These are phyloP conservation scores for Chaetomiaceae sp. DNA, from an alignment of 2,329 filamentous ascomycete genomes.

Conservation along the genomic window DNA sequence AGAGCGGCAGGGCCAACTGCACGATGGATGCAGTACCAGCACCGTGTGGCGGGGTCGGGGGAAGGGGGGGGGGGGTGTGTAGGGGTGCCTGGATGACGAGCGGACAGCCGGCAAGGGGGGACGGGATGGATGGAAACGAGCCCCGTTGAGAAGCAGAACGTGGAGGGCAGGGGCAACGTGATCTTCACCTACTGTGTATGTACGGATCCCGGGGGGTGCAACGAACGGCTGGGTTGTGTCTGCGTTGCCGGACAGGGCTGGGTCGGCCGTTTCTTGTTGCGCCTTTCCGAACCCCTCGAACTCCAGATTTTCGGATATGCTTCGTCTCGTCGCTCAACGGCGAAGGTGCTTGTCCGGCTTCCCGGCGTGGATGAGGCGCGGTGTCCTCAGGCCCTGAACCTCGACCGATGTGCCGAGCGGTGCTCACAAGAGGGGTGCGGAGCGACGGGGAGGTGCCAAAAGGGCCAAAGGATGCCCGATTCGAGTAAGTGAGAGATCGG, in stretches of 20 bases:
- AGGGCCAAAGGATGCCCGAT: slow-evolving; percentile 37
- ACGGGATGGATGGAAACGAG: slow-evolving; percentile 19
- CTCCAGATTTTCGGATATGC: not conserved
- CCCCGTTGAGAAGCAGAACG: slow-evolving; percentile 19
- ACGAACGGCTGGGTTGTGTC: slow-evolving; percentile 10
- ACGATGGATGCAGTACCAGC: slow-evolving; percentile 28
- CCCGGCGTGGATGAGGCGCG: slow-evolving; percentile 2
- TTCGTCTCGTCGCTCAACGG: not conserved
- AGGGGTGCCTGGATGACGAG: slow-evolving; percentile 27
- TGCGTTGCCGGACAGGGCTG: not conserved
- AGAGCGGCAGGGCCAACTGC: slow-evolving; percentile 34
- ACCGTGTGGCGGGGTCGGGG: slow-evolving; percentile 36
- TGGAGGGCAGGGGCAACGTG: slow-evolving; percentile 23
- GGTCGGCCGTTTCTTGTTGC: slow-evolving; percentile 8
- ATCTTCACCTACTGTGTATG: slow-evolving; percentile 26
- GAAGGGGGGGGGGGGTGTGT: slow-evolving; percentile 32
- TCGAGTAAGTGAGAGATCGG: slow-evolving; percentile 29
- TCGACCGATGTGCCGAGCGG: slow-evolving; percentile 29
- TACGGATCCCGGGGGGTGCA: slow-evolving; percentile 22
- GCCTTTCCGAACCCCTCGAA: slow-evolving; percentile 20
- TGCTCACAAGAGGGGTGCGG: slow-evolving; percentile 30
- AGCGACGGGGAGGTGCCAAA: slow-evolving; percentile 30
- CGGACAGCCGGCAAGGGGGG: slow-evolving; percentile 29
- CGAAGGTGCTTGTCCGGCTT: not conserved
- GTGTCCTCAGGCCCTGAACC: slow-evolving; percentile 3